Conservation (phyloP, 1,284 basidiomycete species). For the Fomitopsis schrenkii region DNA sequence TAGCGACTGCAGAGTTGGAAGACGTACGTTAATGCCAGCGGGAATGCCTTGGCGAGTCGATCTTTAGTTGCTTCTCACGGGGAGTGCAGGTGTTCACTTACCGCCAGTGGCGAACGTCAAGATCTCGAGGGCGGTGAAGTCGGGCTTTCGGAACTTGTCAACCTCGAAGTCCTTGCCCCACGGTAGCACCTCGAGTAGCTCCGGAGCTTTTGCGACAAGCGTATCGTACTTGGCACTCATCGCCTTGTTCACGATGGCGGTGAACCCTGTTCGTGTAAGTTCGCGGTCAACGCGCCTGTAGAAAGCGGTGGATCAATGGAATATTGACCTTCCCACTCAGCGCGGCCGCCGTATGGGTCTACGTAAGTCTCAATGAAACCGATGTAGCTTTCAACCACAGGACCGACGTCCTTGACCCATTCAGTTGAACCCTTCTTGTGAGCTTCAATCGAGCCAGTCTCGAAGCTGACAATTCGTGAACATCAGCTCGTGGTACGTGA, state of each 20-base stretch:
- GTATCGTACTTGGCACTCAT: constrained; percentile 77
- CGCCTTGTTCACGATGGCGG: constrained; percentile 81
- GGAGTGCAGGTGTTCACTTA: constrained; percentile 25
- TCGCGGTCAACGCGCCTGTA: neutral
- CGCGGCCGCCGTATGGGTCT: constrained; percentile 79
- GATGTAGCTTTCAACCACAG: constrained; percentile 84
- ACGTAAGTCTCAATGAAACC: constrained; percentile 71
- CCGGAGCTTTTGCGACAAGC: constrained; percentile 70
- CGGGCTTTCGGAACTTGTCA: constrained; percentile 78
- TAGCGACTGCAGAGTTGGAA: neutral
- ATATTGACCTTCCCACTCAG: constrained; percentile 77
- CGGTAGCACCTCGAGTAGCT: constrained; percentile 75
- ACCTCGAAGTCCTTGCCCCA: constrained; percentile 85
- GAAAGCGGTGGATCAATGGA: neutral
- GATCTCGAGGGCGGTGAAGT: constrained; percentile 81
- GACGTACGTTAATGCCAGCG: constrained; percentile 72
- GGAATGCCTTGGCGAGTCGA: constrained; percentile 56
- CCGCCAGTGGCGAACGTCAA: constrained; percentile 79
- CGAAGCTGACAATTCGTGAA: constrained; percentile 44
- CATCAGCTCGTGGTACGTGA: neutral
- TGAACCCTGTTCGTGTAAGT: constrained; percentile 53
- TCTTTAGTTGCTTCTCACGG: neutral
- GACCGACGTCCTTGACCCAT: constrained; percentile 85
- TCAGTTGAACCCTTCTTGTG: constrained; percentile 73
- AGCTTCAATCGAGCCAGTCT: constrained; percentile 70